phyloP scores from a whole-genome alignment of 2,329 filamentous ascomycete species.

The Cryphonectria parasitica region DNA sequence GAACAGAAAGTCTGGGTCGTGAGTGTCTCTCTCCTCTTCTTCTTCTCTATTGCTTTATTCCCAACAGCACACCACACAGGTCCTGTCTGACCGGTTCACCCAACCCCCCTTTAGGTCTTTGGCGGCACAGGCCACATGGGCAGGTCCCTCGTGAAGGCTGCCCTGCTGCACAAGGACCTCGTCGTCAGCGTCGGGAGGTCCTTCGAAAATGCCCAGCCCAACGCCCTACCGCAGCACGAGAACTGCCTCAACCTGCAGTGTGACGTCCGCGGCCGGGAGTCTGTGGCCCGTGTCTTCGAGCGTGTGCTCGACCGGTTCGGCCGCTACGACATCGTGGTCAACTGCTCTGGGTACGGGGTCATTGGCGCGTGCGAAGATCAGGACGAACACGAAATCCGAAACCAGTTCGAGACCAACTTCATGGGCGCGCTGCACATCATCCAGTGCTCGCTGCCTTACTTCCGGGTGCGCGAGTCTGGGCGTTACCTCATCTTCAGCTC shows the following conservation, averaged over 20 bases:
- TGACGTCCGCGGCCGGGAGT: constrained; percentile 82
- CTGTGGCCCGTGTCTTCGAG: constrained; percentile 73
- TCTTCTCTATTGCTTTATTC: constrained; percentile 11
- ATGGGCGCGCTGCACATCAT: constrained; percentile 95
- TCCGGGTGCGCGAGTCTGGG: constrained; percentile 74
- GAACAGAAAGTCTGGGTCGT: constrained; percentile 89
- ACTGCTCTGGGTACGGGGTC: constrained; percentile 93
- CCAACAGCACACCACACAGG: background rate
- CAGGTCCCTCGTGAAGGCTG: constrained; percentile 82
- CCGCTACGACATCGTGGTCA: constrained; percentile 85
- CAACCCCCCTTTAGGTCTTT: constrained; percentile 67
- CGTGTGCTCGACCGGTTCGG: constrained; percentile 75
- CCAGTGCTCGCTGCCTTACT: constrained; percentile 84
- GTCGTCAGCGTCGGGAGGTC: constrained; percentile 86
- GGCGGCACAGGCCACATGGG: constrained; percentile 98
- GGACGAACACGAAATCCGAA: constrained; percentile 90
- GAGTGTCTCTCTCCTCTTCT: constrained; percentile 40
- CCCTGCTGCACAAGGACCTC: constrained; percentile 77
- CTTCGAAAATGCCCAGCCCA: constrained; percentile 72
- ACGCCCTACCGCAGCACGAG: constrained; percentile 72
- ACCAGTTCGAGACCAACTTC: constrained; percentile 98
- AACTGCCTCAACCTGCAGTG: constrained; percentile 83
- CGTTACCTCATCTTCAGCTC: constrained; percentile 95
- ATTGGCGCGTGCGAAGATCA: constrained; percentile 97
- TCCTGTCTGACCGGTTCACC: constrained; percentile 16